Conservation (phyloP, 1,139 yeast genomes). For the Nakaseomyces glabratus region DNA sequence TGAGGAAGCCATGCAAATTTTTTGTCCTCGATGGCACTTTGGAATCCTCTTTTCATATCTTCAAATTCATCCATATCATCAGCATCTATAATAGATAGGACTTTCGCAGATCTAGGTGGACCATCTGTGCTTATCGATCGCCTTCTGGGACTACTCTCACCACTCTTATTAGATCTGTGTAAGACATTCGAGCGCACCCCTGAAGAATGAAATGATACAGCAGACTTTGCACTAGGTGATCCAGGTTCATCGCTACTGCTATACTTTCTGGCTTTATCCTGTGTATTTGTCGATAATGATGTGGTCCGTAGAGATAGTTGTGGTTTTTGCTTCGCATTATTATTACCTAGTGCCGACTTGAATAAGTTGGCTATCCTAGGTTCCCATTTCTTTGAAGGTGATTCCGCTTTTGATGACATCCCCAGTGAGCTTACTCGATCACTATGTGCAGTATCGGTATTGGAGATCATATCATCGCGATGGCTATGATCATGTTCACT, state of each 20-base stretch:
- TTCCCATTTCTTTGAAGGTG: conserved; percentile 10
- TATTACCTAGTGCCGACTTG: conserved; percentile 8
- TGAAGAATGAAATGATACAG: conserved; percentile 7
- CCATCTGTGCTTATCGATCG: conserved; percentile 10
- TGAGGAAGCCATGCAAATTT: conserved; percentile 28
- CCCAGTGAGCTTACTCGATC: conserved; percentile 9
- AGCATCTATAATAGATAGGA: conserved; percentile 24
- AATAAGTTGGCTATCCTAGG: conserved; percentile 16
- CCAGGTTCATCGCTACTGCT: conserved; percentile 4
- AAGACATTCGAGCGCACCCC: conserved; percentile 9
- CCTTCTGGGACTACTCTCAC: neutral
- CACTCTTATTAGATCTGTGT: conserved; percentile 16
- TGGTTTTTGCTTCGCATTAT: conserved; percentile 11
- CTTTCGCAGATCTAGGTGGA: conserved; percentile 23
- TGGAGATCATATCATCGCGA: conserved; percentile 7
- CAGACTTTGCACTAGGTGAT: conserved; percentile 9
- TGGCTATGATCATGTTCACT: conserved; percentile 3
- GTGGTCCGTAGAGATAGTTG: conserved; percentile 16
- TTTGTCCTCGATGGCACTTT: conserved; percentile 21
- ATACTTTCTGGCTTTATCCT: conserved; percentile 2
- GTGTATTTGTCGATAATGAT: conserved; percentile 8
- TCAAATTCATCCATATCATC: conserved; percentile 30
- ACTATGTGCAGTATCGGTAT: too few species aligned
- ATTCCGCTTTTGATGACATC: too few species aligned
- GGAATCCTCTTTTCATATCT: conserved; percentile 27